Evolutionary conservation across 73 alveolate species (phyloP).

Genomic region (Diophrys sp.): DNA sequence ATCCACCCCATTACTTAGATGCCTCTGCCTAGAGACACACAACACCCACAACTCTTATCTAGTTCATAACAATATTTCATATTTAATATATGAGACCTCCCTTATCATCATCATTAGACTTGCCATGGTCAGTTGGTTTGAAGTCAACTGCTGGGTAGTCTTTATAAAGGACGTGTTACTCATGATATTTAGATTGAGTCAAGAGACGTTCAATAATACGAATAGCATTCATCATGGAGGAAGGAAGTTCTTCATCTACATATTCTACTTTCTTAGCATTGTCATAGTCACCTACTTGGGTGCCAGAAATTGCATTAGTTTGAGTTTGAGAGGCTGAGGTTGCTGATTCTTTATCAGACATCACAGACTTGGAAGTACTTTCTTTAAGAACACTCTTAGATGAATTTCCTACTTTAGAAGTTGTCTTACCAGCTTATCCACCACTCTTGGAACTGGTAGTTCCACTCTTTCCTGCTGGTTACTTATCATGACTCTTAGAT

Average conservation of each 20-base stretch:
- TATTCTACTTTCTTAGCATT: conserved; percentile 45
- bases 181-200: conserved; percentile 91
- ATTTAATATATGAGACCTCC: too few species aligned
- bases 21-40: too few species aligned
- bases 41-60: too few species aligned
- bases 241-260: conserved; percentile 36
- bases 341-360: conserved; percentile 34
- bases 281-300: conserved; percentile 25
- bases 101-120: conserved; percentile 38
- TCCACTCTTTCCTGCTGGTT: conserved; percentile 35
- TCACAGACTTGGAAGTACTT: conserved; percentile 38
- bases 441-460: conserved; percentile 16
- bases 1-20: too few species aligned
- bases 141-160: conserved; percentile 93
- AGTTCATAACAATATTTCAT: too few species aligned
- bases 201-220: conserved; percentile 91
- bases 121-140: conserved; percentile 59
- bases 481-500: conserved; percentile 19
- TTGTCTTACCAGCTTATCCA: not conserved
- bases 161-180: conserved; percentile 90
- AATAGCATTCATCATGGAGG: conserved; percentile 54
- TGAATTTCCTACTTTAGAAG: not conserved
- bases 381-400: conserved; percentile 36
- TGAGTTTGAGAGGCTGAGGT: conserved; percentile 38
- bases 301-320: conserved; percentile 28